Percentiles rank a stretch among this genome's conserved stretches.
These are phyloP conservation scores for Glycyrrhiza uralensis DNA, from an alignment of 306 rosid species.

Conservation along the genomic window DNA sequence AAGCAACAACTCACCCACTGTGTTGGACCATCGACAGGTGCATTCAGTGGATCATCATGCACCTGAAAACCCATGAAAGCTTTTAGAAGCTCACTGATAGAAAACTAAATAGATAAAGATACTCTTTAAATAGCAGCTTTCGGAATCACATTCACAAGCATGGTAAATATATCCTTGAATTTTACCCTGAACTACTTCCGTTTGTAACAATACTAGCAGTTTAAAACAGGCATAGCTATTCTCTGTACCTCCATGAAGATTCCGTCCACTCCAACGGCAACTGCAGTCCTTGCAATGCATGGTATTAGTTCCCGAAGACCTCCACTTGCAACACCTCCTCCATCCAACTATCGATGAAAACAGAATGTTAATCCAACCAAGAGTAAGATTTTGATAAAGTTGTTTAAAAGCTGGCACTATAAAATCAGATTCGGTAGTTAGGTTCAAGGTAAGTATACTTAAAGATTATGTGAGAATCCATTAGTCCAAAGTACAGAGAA, in stretches of 20 bases:
- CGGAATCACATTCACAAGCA: background rate
- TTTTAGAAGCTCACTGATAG: constrained; percentile 13
- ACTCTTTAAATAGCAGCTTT: background rate
- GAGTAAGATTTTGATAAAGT: background rate
- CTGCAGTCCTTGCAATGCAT: constrained; percentile 93
- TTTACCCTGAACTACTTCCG: background rate
- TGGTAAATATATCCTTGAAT: background rate
- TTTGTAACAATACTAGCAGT: background rate
- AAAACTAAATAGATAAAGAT: constrained; percentile 19
- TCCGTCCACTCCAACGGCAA: constrained; percentile 97
- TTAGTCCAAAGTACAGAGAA: background rate
- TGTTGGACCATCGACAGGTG: constrained; percentile 97
- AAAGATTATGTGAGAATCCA: background rate
- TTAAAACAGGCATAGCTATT: constrained; percentile 5
- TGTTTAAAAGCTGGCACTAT: background rate
- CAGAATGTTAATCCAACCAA: constrained; percentile 24
- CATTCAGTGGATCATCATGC: constrained; percentile 89
- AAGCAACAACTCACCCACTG: constrained; percentile 75
- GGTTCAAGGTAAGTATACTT: background rate
- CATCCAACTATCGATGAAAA: constrained; percentile 66
- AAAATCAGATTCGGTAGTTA: constrained; percentile 8
- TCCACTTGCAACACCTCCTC: constrained; percentile 98
- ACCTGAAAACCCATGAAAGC: constrained; percentile 51
- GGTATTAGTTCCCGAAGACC: constrained; percentile 97
- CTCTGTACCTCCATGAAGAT: constrained; percentile 88